Conservation (phyloP, 441 rosid species). For the Erysimum pusillum region DNA sequence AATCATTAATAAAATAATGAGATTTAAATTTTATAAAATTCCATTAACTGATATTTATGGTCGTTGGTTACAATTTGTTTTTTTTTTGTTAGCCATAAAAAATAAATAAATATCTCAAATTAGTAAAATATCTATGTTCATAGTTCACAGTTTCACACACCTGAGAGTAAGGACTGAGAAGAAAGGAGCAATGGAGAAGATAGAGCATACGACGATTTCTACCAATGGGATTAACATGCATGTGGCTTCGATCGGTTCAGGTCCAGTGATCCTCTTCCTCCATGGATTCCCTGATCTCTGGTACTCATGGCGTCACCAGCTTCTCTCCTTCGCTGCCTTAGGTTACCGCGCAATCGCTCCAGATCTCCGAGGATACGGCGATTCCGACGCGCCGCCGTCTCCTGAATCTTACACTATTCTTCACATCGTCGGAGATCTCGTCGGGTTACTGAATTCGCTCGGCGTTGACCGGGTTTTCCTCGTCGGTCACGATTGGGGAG, state of each 20-base stretch:
- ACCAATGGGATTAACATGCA: constrained; percentile 70
- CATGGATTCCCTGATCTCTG: constrained; percentile 80
- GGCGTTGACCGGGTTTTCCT: constrained; percentile 60
- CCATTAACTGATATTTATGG: not conserved
- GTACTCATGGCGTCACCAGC: constrained; percentile 82
- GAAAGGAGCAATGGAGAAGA: constrained; percentile 60
- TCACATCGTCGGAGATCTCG: constrained; percentile 68
- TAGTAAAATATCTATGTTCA: not conserved
- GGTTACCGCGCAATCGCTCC: constrained; percentile 77
- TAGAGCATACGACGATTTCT: constrained; percentile 59
- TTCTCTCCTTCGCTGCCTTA: constrained; percentile 57
- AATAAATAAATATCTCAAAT: not conserved
- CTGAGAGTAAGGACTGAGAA: constrained; percentile 2
- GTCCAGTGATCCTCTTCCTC: constrained; percentile 67
- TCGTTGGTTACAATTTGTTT: not conserved
- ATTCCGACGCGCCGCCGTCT: constrained; percentile 61
- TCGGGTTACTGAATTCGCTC: constrained; percentile 59
- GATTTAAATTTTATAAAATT: not conserved
- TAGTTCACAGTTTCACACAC: not conserved
- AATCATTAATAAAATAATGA: not conserved
- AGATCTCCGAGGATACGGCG: constrained; percentile 78
- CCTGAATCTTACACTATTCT: constrained; percentile 53
- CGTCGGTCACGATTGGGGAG: constrained; percentile 84
- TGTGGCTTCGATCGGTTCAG: constrained; percentile 61
- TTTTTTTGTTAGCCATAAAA: not conserved